Percentiles rank a stretch among this genome's conserved stretches.
Conservation (phyloP, 2,329 filamentous ascomycete genomes). For the Exophiala calicioides region DNA sequence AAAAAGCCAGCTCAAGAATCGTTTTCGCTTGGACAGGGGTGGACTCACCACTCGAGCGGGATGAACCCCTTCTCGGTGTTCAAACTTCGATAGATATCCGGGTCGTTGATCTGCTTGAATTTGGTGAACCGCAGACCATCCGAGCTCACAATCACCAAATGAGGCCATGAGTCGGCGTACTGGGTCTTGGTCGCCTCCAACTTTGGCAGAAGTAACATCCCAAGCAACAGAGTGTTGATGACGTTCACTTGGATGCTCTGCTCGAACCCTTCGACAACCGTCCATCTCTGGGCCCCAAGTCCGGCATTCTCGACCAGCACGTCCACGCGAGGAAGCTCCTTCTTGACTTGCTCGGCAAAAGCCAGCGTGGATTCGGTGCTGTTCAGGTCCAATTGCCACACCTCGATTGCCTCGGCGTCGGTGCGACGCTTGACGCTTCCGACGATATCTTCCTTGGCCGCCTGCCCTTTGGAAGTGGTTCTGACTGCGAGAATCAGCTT, state of each 20-base stretch:
- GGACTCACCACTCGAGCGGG: conserved; percentile 5
- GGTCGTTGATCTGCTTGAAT: conserved; percentile 24
- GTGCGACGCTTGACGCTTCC: conserved; percentile 31
- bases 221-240: conserved; percentile 33
- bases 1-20: too few relatives aligned
- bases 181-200: conserved; percentile 27
- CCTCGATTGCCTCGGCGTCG: conserved; percentile 38
- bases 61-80: conserved; percentile 21
- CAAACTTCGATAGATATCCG: conserved; percentile 22
- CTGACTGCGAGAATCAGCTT: conserved; percentile 51
- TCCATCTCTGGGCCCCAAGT: conserved; percentile 30
- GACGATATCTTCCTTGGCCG: conserved; percentile 45
- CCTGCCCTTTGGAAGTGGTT: conserved; percentile 45
- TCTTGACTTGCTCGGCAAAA: conserved; percentile 37
- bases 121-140: conserved; percentile 30
- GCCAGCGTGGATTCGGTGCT: conserved; percentile 36
- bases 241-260: conserved; percentile 35
- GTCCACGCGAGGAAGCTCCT: conserved; percentile 37
- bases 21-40: too few relatives aligned
- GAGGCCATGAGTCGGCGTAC: conserved; percentile 19
- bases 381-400: conserved; percentile 50
- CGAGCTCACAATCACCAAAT: conserved; percentile 29
- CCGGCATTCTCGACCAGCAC: conserved; percentile 44
- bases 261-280: conserved; percentile 26
- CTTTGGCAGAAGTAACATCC: conserved; percentile 29